A percentile compares a stretch with the other conserved stretches of the same genome.
These are phyloP conservation scores for Trichophyton verrucosum DNA, from an alignment of 2,329 filamentous ascomycete genomes.

Conservation along the genomic window DNA sequence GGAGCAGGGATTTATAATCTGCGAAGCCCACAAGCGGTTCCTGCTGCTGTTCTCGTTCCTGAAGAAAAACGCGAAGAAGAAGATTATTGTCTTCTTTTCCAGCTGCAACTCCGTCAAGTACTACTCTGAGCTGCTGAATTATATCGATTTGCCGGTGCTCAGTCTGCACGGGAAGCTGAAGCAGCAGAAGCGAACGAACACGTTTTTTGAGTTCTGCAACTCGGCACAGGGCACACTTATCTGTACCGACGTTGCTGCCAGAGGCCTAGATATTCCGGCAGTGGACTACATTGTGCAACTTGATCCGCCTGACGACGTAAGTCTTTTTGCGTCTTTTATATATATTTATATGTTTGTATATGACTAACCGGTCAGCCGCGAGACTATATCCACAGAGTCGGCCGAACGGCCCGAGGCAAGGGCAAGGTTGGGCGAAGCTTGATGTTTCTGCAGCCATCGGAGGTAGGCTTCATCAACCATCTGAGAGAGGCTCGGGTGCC, in stretches of 20 bases:
- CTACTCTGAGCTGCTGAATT: conserved; percentile 89
- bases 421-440: conserved; percentile 76
- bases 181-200: conserved; percentile 97
- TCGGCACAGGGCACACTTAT: conserved; percentile 77
- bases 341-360: background rate
- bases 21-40: conserved; percentile 88
- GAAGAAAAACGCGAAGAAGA: conserved; percentile 84
- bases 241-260: conserved; percentile 90
- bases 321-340: background rate
- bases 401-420: conserved; percentile 77
- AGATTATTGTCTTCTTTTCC: conserved; percentile 94
- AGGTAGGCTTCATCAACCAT: conserved; percentile 84
- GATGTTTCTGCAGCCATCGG: conserved; percentile 84
- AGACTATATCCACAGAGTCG: conserved; percentile 92
- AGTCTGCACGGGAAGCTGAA: conserved; percentile 92
- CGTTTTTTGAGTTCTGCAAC: conserved; percentile 93
- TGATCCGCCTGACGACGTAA: conserved; percentile 70
- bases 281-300: conserved; percentile 97
- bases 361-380: conserved; percentile 38
- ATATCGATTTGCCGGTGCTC: conserved; percentile 84
- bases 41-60: conserved; percentile 88
- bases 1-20: conserved; percentile 91
- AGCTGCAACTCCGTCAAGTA: conserved; percentile 92
- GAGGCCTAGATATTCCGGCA: conserved; percentile 87
- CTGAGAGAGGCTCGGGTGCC: conserved; percentile 86